These are phyloP conservation scores for Grosmannia serpens DNA, from an alignment of 2,329 filamentous ascomycete species.

Conservation along the genomic window DNA sequence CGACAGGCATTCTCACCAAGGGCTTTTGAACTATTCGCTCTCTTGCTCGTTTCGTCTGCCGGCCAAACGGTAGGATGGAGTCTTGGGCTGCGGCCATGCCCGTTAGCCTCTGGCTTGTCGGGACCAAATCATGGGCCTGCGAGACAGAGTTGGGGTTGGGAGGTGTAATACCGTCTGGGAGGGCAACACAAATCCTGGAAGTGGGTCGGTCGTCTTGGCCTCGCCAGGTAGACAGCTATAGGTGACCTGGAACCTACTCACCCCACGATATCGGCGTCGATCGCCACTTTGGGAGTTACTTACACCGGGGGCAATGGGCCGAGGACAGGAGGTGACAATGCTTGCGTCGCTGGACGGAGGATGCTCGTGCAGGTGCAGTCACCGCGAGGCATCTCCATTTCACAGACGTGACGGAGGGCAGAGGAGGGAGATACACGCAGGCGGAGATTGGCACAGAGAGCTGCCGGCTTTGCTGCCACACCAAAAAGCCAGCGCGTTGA, in stretches of 20 bases:
- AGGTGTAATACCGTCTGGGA: slow-evolving; percentile 4
- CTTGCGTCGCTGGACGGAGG: not conserved
- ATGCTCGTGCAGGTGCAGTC: not conserved
- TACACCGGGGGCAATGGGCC: slow-evolving; percentile 1
- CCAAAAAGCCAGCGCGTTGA: not conserved
- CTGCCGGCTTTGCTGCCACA: not conserved
- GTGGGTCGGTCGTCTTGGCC: slow-evolving; percentile 17
- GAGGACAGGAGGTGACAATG: not conserved
- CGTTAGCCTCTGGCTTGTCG: slow-evolving; percentile 7
- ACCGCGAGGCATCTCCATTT: not conserved
- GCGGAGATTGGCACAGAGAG: not conserved
- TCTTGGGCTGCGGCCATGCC: slow-evolving; percentile 6
- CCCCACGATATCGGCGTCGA: slow-evolving; percentile 26
- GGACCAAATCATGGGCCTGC: not conserved
- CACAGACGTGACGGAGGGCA: not conserved
- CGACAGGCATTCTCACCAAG: slow-evolving; percentile 2
- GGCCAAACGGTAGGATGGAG: slow-evolving; percentile 5
- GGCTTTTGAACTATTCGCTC: not conserved
- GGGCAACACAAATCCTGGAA: slow-evolving; percentile 13
- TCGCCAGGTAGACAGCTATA: slow-evolving; percentile 18
- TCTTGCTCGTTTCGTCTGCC: not conserved
- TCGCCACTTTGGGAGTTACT: slow-evolving; percentile 14
- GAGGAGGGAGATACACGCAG: not conserved
- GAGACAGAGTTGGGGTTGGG: slow-evolving; percentile 7
- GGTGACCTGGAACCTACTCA: slow-evolving; percentile 16